These are phyloP conservation scores for Aureobasidium leucospermi DNA, from an alignment of 2,329 filamentous ascomycete species.

Conservation along the genomic window DNA sequence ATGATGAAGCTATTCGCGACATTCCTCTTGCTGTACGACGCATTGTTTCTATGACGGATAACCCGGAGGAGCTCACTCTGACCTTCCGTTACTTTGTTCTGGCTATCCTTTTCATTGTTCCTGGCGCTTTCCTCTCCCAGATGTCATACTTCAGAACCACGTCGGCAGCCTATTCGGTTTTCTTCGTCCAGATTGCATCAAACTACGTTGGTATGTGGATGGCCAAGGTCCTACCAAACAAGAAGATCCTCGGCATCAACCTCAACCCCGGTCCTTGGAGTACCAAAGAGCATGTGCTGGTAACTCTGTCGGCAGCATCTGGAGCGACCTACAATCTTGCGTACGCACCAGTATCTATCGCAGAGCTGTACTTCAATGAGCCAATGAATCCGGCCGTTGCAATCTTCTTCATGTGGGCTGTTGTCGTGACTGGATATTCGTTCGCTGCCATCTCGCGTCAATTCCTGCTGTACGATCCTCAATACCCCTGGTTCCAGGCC, in stretches of 20 bases:
- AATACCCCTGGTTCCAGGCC: constrained; percentile 48
- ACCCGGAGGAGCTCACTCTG: constrained; percentile 48
- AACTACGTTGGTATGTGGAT: constrained; percentile 50
- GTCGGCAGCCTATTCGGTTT: constrained; percentile 51
- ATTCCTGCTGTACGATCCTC: constrained; percentile 51
- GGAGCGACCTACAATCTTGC: constrained; percentile 18
- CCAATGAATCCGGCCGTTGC: constrained; percentile 46
- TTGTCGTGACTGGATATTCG: constrained; percentile 52
- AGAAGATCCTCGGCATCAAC: constrained; percentile 43
- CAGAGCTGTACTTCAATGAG: constrained; percentile 51
- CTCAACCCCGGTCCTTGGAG: constrained; percentile 52
- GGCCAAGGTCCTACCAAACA: constrained; percentile 43
- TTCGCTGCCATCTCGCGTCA: constrained; percentile 52
- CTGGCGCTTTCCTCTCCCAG: constrained; percentile 51
- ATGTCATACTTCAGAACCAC: constrained; percentile 53
- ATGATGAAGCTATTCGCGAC: constrained; percentile 36
- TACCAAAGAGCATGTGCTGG: constrained; percentile 51
- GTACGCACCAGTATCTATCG: constrained; percentile 47
- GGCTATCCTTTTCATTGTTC: constrained; percentile 47
- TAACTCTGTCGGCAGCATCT: constrained; percentile 36
- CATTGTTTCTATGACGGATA: constrained; percentile 51
- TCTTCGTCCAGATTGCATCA: constrained; percentile 54
- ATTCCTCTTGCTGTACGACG: constrained; percentile 50
- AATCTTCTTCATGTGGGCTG: constrained; percentile 54
- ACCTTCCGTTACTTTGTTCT: constrained; percentile 55